Base-by-base conservation (phyloP, 2,329 filamentous ascomycete species). In the Cercospora nicotianae region DNA sequence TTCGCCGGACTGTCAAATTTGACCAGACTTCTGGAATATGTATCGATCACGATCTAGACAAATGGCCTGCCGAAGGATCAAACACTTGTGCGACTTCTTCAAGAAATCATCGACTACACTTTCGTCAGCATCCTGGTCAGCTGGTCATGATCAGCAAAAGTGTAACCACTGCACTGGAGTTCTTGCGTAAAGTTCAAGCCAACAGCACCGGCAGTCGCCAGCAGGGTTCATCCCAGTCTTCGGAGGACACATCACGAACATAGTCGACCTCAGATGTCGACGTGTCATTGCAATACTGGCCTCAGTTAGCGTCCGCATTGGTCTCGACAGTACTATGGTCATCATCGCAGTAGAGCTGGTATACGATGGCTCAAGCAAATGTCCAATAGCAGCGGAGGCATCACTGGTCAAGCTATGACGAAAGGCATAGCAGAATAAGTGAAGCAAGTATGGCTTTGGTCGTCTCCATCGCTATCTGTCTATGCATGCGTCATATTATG, bases 81-180 rank as follows among this genome's bases (percentile, higher is more conserved):
- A 28, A 58, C 26, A 31, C 26, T 26, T 2, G 8, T 28, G 26
- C 26, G 53, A 31, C 23, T 28, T 58, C 30, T 58, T 58, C 53
- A 51, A 51, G 18, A 23, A 13, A 23, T 51, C 20, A 23, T 13
- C 45, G 18, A 26, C 45, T 51, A 16, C 18, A 13, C 20, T 51
- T 26, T 58, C 53, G 53, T 58, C 53, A 58, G 53, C 26, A 58
- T 58, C 53, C 53, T 58, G 53, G 53, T 18, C 53, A 18, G 26
- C 26, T 33, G 30, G 20, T n/a, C 26, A 58, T 33, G 53, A 58
- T 58, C 53, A n/a, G 16, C 53, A 30, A 58, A 58, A 58, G 26
- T 31, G 20, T 53, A 31, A 30, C 53, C 30, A 31, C 53, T 31
- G 53, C 31, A 58, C 53, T 58, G 53, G 30, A 58, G 53, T 58